Evolutionary conservation across 2,329 filamentous ascomycete species (phyloP).

Genomic region (Tolypocladium amazonense): DNA sequence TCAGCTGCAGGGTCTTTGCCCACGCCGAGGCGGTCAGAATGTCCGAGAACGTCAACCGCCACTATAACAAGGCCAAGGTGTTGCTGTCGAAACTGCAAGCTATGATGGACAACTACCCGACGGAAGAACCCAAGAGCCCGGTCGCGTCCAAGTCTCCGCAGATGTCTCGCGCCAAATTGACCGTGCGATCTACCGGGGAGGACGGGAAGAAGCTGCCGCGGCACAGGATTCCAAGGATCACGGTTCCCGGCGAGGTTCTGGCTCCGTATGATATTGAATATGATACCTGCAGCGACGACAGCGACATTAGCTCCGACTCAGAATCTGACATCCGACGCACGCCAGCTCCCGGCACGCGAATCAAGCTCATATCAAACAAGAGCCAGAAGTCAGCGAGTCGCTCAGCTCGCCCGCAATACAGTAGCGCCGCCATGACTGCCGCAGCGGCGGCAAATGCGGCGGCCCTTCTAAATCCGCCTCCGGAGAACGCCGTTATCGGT

Average conservation of each 20-base stretch:
- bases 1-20: slow-evolving; percentile 46
- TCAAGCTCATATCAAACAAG: slow-evolving; percentile 35
- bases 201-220: slow-evolving; percentile 35
- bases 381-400: slow-evolving; percentile 34
- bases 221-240: slow-evolving; percentile 44
- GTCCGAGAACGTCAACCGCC: slow-evolving; percentile 51
- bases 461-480: slow-evolving; percentile 43
- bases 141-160: slow-evolving; percentile 43
- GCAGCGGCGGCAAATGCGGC: slow-evolving; percentile 30
- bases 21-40: slow-evolving; percentile 54
- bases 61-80: slow-evolving; percentile 48
- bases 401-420: slow-evolving; percentile 21
- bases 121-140: slow-evolving; percentile 41
- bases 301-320: slow-evolving; percentile 41
- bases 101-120: slow-evolving; percentile 51
- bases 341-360: slow-evolving; percentile 29
- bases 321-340: slow-evolving; percentile 32
- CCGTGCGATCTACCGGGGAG: slow-evolving; percentile 30
- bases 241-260: slow-evolving; percentile 55
- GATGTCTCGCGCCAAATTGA: slow-evolving; percentile 36
- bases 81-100: slow-evolving; percentile 47
- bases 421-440: slow-evolving; percentile 22
- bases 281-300: slow-evolving; percentile 43
- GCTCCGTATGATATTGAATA: slow-evolving; percentile 56
- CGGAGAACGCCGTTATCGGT: slow-evolving; percentile 46